These are phyloP conservation scores for Lecanosticta acicola DNA, from an alignment of 2,329 filamentous ascomycete genomes.

Conservation along the genomic window DNA sequence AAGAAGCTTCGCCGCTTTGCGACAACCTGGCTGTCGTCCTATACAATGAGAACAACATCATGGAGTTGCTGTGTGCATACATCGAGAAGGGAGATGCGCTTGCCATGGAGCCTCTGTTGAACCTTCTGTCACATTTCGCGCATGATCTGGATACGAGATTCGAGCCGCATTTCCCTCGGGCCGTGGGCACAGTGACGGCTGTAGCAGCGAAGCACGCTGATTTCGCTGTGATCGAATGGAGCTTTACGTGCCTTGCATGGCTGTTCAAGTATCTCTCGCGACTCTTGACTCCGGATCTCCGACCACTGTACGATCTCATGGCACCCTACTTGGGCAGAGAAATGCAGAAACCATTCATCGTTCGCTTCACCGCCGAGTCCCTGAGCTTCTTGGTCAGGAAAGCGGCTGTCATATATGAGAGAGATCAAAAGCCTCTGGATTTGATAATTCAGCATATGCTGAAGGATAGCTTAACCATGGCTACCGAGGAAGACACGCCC, in stretches of 20 bases:
- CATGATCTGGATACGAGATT: conserved; percentile 84
- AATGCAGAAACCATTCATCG: conserved; percentile 77
- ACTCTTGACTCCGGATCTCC: conserved; percentile 75
- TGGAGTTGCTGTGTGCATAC: conserved; percentile 67
- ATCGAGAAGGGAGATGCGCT: conserved; percentile 73
- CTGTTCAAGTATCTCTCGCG: conserved; percentile 95
- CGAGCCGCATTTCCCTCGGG: conserved; percentile 76
- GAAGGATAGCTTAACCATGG: conserved; percentile 53
- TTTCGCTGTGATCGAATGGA: conserved; percentile 87
- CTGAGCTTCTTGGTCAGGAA: conserved; percentile 92
- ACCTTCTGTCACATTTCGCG: conserved; percentile 87
- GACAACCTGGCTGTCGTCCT: conserved; percentile 90
- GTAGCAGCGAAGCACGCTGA: conserved; percentile 73
- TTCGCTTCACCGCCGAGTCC: conserved; percentile 88
- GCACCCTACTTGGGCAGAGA: conserved; percentile 76
- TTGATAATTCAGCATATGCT: conserved; percentile 67
- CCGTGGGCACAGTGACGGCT: conserved; percentile 68
- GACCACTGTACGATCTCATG: conserved; percentile 78
- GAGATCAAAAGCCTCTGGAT: conserved; percentile 63
- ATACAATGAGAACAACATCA: conserved; percentile 81
- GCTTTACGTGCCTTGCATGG: conserved; percentile 88
- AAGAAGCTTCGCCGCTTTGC: conserved; percentile 68
- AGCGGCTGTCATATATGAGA: conserved; percentile 69
- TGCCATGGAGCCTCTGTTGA: conserved; percentile 77
- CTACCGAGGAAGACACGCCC: conserved; percentile 45